phyloP scores from a whole-genome alignment of 768 basidiomycete species.

The Trametes cingulata region DNA sequence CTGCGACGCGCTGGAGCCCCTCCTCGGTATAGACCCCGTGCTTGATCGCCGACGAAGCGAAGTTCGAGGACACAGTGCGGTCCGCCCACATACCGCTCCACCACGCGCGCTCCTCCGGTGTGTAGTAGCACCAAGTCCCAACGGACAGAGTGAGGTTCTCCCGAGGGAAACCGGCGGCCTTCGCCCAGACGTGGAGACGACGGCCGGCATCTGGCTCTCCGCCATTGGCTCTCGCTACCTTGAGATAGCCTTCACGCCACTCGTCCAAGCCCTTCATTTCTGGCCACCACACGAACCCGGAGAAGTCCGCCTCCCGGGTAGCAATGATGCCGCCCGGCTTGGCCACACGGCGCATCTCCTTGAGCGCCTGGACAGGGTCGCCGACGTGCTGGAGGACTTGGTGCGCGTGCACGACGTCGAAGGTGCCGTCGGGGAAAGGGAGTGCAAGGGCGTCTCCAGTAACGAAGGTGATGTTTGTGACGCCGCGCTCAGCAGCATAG shows the following conservation, averaged over 20 bases:
- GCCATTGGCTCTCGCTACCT: conserved; percentile 35
- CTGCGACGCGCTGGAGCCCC: conserved; percentile 8
- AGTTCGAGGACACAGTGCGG: conserved; percentile 36
- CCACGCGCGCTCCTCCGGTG: conserved; percentile 39
- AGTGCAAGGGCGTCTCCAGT: conserved; percentile 42
- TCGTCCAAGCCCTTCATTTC: conserved; percentile 34
- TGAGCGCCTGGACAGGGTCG: conserved; percentile 41
- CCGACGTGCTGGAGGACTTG: conserved; percentile 51
- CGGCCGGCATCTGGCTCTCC: conserved; percentile 44
- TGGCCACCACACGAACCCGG: conserved; percentile 38
- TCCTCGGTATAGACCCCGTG: conserved; percentile 16
- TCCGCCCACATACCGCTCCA: conserved; percentile 43
- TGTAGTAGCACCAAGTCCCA: conserved; percentile 40
- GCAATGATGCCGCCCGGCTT: conserved; percentile 49
- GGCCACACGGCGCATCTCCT: conserved; percentile 50
- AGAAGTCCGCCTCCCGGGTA: conserved; percentile 43
- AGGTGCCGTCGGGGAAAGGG: conserved; percentile 40
- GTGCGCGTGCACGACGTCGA: conserved; percentile 52
- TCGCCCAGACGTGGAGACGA: conserved; percentile 39
- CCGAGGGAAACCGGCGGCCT: conserved; percentile 37
- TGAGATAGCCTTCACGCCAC: conserved; percentile 34
- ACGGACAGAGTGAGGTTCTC: conserved; percentile 31
- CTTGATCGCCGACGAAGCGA: conserved; percentile 34
- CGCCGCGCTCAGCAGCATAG: conserved; percentile 29
- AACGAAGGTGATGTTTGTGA: conserved; percentile 42